phyloP scores from a whole-genome alignment of 345 rosid species.

The Syzygium jambos region DNA sequence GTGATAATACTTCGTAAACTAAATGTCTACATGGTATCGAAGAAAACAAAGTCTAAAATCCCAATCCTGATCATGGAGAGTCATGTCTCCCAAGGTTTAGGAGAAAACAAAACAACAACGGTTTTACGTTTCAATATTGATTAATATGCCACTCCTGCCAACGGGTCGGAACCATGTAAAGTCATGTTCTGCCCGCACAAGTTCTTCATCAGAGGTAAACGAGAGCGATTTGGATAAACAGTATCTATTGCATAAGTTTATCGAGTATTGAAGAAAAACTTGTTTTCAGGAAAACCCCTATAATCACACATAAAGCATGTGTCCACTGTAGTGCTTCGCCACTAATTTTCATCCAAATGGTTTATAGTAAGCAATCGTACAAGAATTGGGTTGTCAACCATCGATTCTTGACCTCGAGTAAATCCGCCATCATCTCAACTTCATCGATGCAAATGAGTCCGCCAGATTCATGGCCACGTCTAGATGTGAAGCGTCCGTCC shows the following conservation, averaged over 20 bases:
- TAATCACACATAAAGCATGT: background rate
- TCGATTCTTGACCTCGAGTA: background rate
- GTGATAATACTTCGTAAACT: background rate
- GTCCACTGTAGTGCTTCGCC: background rate
- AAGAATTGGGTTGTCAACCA: background rate
- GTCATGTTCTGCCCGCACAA: background rate
- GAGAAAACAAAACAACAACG: background rate
- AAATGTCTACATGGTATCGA: background rate
- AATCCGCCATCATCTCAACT: constrained; percentile 35
- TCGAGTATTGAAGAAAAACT: background rate
- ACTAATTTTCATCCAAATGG: background rate
- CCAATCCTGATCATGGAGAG: background rate
- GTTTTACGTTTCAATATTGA: background rate
- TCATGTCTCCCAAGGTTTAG: background rate
- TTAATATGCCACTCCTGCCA: background rate
- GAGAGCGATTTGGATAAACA: background rate
- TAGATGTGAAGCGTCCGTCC: constrained; percentile 68
- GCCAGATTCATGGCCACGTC: constrained; percentile 69
- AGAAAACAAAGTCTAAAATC: background rate
- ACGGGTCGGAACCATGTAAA: background rate
- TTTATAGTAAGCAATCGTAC: background rate
- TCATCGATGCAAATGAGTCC: constrained; percentile 62
- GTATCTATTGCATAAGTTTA: background rate
- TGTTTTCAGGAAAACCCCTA: background rate
- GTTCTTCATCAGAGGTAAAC: background rate